These are phyloP conservation scores for Limnanthes douglasii DNA, from an alignment of 345 rosid species.

Conservation along the genomic window DNA sequence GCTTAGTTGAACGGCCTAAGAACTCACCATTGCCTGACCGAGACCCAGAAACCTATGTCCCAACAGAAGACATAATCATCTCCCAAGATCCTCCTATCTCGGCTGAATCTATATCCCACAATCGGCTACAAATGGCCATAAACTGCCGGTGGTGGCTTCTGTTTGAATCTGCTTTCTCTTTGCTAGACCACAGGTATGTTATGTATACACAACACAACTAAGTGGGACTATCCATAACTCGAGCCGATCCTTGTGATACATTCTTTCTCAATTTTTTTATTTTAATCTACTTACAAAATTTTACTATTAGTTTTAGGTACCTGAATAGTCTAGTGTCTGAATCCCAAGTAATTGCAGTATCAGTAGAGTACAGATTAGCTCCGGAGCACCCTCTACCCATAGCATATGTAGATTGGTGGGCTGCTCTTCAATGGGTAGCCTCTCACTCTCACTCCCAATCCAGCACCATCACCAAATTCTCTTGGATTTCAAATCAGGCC, in stretches of 20 bases:
- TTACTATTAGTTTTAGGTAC: too few species aligned
- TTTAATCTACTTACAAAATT: too few species aligned
- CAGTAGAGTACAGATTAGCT: slow-evolving; percentile 55
- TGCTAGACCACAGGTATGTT: slow-evolving; percentile 44
- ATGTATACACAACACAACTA: too few species aligned
- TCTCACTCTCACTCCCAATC: too few species aligned
- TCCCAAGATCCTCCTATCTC: slow-evolving; percentile 27
- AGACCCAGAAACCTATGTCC: slow-evolving; percentile 32
- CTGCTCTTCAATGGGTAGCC: slow-evolving; percentile 36
- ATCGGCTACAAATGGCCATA: slow-evolving; percentile 6
- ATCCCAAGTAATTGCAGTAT: slow-evolving; percentile 39
- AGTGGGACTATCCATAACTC: too few species aligned
- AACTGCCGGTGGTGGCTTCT: slow-evolving; percentile 55
- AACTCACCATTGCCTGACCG: slow-evolving; percentile 30
- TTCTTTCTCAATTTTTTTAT: too few species aligned
- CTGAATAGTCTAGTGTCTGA: slow-evolving; percentile 41
- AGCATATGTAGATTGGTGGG: slow-evolving; percentile 66
- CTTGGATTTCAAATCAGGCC: slow-evolving; percentile 43
- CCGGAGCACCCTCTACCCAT: slow-evolving; percentile 68
- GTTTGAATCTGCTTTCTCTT: slow-evolving; percentile 32
- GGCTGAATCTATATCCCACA: slow-evolving; percentile 54
- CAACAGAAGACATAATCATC: slow-evolving; percentile 50
- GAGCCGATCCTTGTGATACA: too few species aligned
- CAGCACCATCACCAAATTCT: slow-evolving; percentile 9
- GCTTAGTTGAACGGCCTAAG: too few species aligned